phyloP scores from a whole-genome alignment of 2,329 filamentous ascomycete species.

The Microsporum audouinii region DNA sequence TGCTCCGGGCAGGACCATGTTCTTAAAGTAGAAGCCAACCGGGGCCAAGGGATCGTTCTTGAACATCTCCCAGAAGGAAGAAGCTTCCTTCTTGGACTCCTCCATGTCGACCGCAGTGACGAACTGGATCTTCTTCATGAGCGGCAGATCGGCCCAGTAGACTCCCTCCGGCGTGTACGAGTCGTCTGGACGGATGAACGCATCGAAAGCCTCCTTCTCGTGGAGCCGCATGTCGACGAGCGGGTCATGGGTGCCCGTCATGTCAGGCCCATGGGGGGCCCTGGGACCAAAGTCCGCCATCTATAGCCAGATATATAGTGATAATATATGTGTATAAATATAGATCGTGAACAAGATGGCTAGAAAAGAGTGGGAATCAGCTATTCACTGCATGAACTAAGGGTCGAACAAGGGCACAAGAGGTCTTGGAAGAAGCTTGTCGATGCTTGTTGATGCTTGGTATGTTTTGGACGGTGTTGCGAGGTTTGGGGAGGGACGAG shows the following conservation, averaged over 20 bases:
- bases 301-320: not conserved
- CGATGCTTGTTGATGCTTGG: not conserved
- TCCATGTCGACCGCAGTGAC: constrained; percentile 59
- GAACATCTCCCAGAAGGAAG: constrained; percentile 61
- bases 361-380: not conserved
- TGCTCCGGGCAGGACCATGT: constrained; percentile 84
- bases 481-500: not conserved
- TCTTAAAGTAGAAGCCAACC: constrained; percentile 74
- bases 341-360: not conserved
- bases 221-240: constrained; percentile 43
- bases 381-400: not conserved
- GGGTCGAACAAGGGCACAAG: not conserved
- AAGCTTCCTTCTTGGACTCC: constrained; percentile 59
- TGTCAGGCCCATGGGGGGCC: constrained; percentile 39
- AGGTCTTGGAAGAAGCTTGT: not conserved
- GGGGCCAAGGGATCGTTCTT: constrained; percentile 79
- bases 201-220: constrained; percentile 58
- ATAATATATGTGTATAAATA: not conserved
- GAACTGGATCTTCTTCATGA: constrained; percentile 60
- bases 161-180: constrained; percentile 68
- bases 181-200: constrained; percentile 77
- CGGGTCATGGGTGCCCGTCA: constrained; percentile 34
- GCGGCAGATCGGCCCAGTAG: constrained; percentile 85
- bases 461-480: not conserved
- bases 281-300: constrained; percentile 32